A percentile compares a stretch with the other conserved stretches of the same genome.
These are phyloP conservation scores for Pholiota conissans DNA, from an alignment of 768 basidiomycete genomes.

Conservation along the genomic window DNA sequence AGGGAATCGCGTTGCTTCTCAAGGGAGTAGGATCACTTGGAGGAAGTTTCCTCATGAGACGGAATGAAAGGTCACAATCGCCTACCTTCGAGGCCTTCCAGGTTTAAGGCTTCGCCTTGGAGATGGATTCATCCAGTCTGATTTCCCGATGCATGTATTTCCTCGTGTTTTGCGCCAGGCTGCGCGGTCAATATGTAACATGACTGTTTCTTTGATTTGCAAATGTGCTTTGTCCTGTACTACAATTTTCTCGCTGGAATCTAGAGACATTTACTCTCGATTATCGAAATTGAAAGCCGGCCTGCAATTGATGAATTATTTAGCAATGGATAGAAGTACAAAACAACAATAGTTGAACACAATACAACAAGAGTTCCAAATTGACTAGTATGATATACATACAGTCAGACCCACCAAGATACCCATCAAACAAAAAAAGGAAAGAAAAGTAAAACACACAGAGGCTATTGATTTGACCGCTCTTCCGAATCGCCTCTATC, in stretches of 20 bases:
- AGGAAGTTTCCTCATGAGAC: constrained; percentile 7
- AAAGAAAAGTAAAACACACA: too few species aligned
- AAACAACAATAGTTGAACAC: too few species aligned
- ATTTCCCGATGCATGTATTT: background rate
- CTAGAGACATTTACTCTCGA: too few species aligned
- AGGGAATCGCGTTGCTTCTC: constrained; percentile 16
- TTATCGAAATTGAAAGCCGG: too few species aligned
- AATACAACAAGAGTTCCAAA: background rate
- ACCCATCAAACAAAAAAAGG: background rate
- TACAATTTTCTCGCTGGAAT: too few species aligned
- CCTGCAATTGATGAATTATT: too few species aligned
- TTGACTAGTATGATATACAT: background rate
- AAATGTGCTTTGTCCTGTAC: too few species aligned
- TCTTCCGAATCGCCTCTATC: background rate
- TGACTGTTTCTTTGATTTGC: too few species aligned
- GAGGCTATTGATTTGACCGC: background rate
- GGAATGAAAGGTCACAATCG: background rate
- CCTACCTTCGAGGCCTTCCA: background rate
- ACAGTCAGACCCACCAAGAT: background rate
- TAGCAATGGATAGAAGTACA: too few species aligned
- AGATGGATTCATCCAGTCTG: background rate
- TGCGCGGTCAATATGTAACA: background rate
- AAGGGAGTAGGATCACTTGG: constrained; percentile 15
- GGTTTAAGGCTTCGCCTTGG: background rate
- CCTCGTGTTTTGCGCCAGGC: too few species aligned